These are phyloP conservation scores for Thraustochytrium striatum DNA, from an alignment of 352 stramenopile species.

Conservation along the genomic window DNA sequence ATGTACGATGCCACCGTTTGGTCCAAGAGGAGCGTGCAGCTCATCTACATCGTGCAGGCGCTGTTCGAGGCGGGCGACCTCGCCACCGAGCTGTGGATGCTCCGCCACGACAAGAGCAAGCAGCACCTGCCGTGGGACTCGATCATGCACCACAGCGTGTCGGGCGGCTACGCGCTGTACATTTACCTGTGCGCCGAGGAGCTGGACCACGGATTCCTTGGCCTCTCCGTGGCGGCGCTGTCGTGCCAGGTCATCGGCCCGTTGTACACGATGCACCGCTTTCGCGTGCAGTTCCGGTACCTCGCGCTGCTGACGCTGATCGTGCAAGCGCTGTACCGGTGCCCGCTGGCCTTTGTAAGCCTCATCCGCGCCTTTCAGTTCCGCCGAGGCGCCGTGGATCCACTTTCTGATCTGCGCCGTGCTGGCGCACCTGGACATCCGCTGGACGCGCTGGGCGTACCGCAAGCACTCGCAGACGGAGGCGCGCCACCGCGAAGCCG, in stretches of 20 bases:
- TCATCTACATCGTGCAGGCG: constrained; percentile 7
- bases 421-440: constrained; percentile 30
- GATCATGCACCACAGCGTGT: constrained; percentile 13
- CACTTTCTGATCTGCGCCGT: constrained; percentile 11
- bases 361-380: constrained; percentile 39
- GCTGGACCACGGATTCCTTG: constrained; percentile 15
- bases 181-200: constrained; percentile 9
- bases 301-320: constrained; percentile 14
- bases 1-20: constrained; percentile 22
- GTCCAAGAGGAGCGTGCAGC: background rate
- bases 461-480: background rate
- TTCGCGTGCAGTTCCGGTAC: background rate
- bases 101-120: background rate
- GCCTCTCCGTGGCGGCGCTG: constrained; percentile 15
- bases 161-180: constrained; percentile 4
- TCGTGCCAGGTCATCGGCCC: constrained; percentile 38
- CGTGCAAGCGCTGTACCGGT: constrained; percentile 1
- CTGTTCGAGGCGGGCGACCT: constrained; percentile 28
- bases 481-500: background rate
- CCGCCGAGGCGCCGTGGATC: background rate
- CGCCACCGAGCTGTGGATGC: constrained; percentile 21
- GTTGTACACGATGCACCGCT: constrained; percentile 31
- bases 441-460: constrained; percentile 15
- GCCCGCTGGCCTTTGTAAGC: constrained; percentile 1
- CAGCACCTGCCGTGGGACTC: constrained; percentile 40